Base-by-base conservation (phyloP, 2,329 filamentous ascomycete species). In the Paecilomyces sp. region DNA sequence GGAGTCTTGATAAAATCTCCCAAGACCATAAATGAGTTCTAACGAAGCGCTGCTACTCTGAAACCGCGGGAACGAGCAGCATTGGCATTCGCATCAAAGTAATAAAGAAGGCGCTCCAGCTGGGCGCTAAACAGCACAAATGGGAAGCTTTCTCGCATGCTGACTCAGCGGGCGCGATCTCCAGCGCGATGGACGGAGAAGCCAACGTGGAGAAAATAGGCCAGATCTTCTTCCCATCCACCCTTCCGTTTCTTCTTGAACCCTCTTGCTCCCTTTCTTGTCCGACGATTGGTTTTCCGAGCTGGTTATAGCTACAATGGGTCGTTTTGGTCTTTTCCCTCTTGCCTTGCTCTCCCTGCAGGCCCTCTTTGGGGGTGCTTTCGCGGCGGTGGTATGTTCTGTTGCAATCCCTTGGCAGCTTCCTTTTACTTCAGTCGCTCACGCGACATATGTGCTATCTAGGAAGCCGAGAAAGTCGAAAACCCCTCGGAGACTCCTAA, bases 311-410 rank as follows among this genome's bases (percentile, higher is more conserved):
- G 54, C 60, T 75, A 80, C 73, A 73, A 94, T 94, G 90, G 85
- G 88, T 78, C 85, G 84, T 72, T 82, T 90, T 77, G 88, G 86
- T 78, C 82, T 89, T 70, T 85, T 89, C 68, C 81, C 88, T 61
- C 79, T 93, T 69, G 87, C 88, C 67, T 78, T 92, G 63, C 80
- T 91, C 75, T 88, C 89, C 63, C 79, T 90, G 68, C 84, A 86
- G 74, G 83, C 87, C 66, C 79, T 89, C 65, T 82, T 85, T 73
- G 86, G 83, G 68, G 81, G 85, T 67, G 86, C 86, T 61, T 82
- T 86, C 70, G 80, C 77, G 61, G 80, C 81, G 69, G 84, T 88
- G 69, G 84, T 88, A 80, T 72, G 85, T 81, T 28, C 6, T 52
- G 28, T 41, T 65, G 61, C 30, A 11, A 62, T 65, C 55, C 58